phyloP scores from a whole-genome alignment of 495 filamentous ascomycete genomes.

The Penicillium odoratum region DNA sequence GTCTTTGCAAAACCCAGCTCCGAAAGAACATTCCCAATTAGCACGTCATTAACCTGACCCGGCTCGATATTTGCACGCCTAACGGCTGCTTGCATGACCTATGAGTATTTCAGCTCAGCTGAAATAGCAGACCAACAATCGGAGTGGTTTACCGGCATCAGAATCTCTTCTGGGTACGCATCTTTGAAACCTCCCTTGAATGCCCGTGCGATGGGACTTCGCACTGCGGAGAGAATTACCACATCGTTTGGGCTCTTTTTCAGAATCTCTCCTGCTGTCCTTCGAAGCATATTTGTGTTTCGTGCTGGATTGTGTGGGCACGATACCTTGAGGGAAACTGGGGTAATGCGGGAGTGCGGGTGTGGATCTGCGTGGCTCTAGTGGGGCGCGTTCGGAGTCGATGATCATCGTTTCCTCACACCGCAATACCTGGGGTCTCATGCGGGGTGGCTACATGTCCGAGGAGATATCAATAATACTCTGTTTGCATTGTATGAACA shows the following conservation, averaged over 20 bases:
- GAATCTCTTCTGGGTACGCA: constrained; percentile 89
- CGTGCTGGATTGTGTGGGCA: background rate
- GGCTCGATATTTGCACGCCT: constrained; percentile 59
- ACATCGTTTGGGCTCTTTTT: constrained; percentile 79
- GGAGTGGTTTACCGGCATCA: constrained; percentile 78
- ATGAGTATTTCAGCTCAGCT: background rate
- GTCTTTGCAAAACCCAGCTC: constrained; percentile 91
- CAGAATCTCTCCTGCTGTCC: constrained; percentile 55
- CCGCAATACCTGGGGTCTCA: background rate
- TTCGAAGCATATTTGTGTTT: background rate
- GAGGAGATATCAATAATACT: background rate
- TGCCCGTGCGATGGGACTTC: constrained; percentile 82
- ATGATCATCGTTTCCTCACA: background rate
- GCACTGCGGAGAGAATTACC: constrained; percentile 84
- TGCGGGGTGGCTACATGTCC: background rate
- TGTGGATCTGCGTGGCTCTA: background rate
- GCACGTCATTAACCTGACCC: constrained; percentile 72
- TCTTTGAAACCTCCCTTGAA: constrained; percentile 83
- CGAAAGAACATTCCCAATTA: constrained; percentile 82
- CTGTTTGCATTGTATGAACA: background rate
- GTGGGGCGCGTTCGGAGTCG: background rate
- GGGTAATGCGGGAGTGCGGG: background rate
- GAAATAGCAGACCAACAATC: constrained; percentile 56
- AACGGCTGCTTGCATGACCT: background rate
- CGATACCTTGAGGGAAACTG: background rate